Evolutionary conservation across 129 eudicot genomes (phyloP).

Genomic region (Flaveria brownii): DNA sequence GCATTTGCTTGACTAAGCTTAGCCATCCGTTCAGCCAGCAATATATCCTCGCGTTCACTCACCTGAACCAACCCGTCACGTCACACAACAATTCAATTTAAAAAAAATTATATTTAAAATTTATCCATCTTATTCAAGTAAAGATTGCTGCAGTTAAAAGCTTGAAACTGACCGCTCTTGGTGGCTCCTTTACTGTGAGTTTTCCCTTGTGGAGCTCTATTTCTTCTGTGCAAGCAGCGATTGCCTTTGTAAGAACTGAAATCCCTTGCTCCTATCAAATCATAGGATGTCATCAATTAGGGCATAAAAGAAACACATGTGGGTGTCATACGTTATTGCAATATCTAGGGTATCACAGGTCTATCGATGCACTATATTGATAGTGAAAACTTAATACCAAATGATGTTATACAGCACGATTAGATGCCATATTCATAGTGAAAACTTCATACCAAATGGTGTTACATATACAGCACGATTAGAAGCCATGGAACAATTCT

Average conservation of each 20-base stretch:
- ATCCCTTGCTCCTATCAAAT: slow-evolving; percentile 77
- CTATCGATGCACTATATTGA: neutral
- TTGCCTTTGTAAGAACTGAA: slow-evolving; percentile 69
- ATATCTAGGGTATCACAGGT: neutral
- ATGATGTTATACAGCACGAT: no score
- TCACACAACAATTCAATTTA: neutral
- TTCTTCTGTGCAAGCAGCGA: slow-evolving; percentile 72
- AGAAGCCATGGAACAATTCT: no score
- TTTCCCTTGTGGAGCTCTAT: slow-evolving; percentile 76
- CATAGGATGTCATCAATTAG: neutral
- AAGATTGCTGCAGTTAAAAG: neutral
- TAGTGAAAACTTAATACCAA: no score
- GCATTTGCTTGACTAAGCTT: slow-evolving; percentile 66
- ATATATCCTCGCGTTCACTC: slow-evolving; percentile 94
- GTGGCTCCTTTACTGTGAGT: slow-evolving; percentile 69
- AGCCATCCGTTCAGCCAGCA: slow-evolving; percentile 76
- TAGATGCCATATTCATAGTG: no score
- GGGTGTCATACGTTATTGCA: neutral
- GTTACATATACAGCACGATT: no score
- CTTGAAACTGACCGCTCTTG: slow-evolving; percentile 67
- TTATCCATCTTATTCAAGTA: neutral
- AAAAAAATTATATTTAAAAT: no score
- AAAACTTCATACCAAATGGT: no score
- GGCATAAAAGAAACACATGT: neutral
- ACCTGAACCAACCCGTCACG: slow-evolving; percentile 50